Evolutionary conservation across 2,329 filamentous ascomycete genomes (phyloP).

Genomic region (Sclerotinia nivalis): DNA sequence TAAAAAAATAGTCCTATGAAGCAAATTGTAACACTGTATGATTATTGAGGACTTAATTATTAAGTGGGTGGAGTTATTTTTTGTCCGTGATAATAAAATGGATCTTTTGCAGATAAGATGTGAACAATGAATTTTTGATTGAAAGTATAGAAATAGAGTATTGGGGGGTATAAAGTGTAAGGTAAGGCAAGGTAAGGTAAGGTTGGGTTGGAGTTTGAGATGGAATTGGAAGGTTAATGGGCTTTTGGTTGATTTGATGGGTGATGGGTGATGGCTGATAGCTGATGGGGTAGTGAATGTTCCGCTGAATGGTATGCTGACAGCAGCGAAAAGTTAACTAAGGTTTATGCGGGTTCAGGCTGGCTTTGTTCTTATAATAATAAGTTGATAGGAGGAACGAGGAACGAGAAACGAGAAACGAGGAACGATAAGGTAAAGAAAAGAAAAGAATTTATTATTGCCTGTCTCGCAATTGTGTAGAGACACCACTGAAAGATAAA

Average conservation of each 20-base stretch:
- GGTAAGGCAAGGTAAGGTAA: background rate
- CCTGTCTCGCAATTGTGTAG: background rate
- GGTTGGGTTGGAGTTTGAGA: background rate
- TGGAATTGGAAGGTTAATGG: background rate
- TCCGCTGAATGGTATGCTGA: slow-evolving; percentile 17
- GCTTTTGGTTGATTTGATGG: background rate
- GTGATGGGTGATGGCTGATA: background rate
- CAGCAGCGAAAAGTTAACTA: background rate
- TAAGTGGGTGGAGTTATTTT: background rate
- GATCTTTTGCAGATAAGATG: background rate
- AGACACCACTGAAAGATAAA: background rate
- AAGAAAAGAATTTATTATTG: background rate
- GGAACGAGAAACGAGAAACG: too few species aligned
- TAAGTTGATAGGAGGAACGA: background rate
- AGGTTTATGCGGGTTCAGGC: slow-evolving; percentile 9
- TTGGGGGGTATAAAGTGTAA: background rate
- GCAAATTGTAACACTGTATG: background rate
- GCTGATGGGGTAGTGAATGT: background rate
- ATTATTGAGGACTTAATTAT: slow-evolving; percentile 1
- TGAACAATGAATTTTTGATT: background rate
- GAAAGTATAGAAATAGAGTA: background rate
- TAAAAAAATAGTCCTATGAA: background rate
- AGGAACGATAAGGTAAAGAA: background rate
- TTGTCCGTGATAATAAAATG: slow-evolving; percentile 6
- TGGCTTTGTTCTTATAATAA: slow-evolving; percentile 12